Base-by-base conservation (phyloP, 768 basidiomycete genomes). In the Asterophora parasitica region DNA sequence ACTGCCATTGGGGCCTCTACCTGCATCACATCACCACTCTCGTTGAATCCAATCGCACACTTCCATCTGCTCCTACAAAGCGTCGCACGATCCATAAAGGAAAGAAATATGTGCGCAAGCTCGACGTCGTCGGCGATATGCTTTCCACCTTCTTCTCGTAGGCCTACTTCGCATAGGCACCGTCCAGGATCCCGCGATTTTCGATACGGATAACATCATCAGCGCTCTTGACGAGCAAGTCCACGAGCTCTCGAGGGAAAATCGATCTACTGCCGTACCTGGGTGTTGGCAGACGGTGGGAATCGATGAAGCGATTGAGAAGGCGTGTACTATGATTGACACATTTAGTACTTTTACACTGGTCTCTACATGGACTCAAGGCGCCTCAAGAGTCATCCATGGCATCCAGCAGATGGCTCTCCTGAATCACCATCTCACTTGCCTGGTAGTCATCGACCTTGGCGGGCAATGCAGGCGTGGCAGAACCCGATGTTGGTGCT, bases 351-450 rank as follows among this genome's bases (percentile, higher is more conserved):
- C 8, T 10, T 3, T 12, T 31, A 31, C 23, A 31, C 12, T 31
- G n/a, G 8, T 12, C 31, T 30, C 10, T 42, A n/a, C 12, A 31
- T 31, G 28, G 12, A 15, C 4, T 32, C 30, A 32, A 27, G 13
- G 16, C 16, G 9, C 20, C 27, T 20, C 20, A 17, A 40, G 28
- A 49, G 5, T 48, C 46, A 1, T 45, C 41, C 36, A 33, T 42
- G 4, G 42, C 27, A 41, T 49, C 48, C 15, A 57, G 41, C 1
- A 57, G 31, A 5, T 51, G 50, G 17, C 40, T 44, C 35, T 57
- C 54, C 33, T 47, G 54, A 2, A 55, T 32, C 8, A 55, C 44
- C 44, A 51, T 50, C 36, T 32, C 38, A 7, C 36, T 17, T 26
- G 41, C 19, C 7, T 20, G 34, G 10, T 47, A 35, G 17, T 47